Conservation (phyloP, 202 grass and related monocot genomes). For the Elaeis oleifera region DNA sequence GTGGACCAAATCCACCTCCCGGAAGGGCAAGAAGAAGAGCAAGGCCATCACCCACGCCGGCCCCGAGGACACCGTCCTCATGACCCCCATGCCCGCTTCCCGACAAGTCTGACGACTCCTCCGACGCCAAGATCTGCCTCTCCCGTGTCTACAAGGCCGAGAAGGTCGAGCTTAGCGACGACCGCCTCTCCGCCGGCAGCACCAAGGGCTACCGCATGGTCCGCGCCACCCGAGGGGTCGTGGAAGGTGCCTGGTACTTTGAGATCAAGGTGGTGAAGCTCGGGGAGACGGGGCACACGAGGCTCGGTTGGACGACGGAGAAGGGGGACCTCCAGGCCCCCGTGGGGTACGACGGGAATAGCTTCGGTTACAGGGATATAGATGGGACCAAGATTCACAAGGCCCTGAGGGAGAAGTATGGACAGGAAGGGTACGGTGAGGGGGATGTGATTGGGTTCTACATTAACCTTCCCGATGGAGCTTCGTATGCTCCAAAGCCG, state of each 20-base stretch:
- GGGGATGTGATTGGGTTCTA: constrained; percentile 80
- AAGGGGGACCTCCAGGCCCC: constrained; percentile 81
- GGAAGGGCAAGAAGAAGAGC: constrained; percentile 88
- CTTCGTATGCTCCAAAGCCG: constrained; percentile 61
- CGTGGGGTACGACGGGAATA: constrained; percentile 57
- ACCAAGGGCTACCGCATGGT: constrained; percentile 87
- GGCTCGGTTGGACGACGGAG: constrained; percentile 77
- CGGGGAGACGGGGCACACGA: constrained; percentile 50
- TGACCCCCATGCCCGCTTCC: constrained; percentile 59
- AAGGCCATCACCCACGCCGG: constrained; percentile 14
- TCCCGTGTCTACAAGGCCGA: constrained; percentile 84
- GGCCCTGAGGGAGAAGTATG: constrained; percentile 60
- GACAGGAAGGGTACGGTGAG: constrained; percentile 46
- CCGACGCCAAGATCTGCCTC: constrained; percentile 51
- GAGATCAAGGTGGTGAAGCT: constrained; percentile 62
- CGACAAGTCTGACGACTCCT: constrained; percentile 53
- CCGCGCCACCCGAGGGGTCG: constrained; percentile 65
- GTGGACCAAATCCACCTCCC: constrained; percentile 61
- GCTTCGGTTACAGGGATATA: constrained; percentile 71
- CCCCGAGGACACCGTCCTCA: constrained; percentile 48
- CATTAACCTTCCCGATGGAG: constrained; percentile 69
- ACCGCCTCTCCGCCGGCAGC: constrained; percentile 64
- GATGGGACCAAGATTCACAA: constrained; percentile 74
- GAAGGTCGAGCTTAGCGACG: constrained; percentile 61
- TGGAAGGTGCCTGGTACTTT: constrained; percentile 70